Evolutionary conservation across 805 yeast species (phyloP).

Genomic region (Ogataea minuta): DNA sequence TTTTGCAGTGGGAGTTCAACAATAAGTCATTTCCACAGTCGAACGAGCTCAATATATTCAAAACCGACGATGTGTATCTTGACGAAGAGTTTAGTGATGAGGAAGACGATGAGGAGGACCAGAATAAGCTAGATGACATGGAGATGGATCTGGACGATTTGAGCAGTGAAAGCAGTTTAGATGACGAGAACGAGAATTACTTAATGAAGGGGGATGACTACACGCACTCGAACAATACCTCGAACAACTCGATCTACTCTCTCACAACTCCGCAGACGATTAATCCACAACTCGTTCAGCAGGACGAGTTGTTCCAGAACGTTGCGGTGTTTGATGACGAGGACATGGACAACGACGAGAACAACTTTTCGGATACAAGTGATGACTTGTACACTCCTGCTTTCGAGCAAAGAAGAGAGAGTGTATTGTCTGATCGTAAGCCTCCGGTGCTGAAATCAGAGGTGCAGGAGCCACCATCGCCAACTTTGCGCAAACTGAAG

Average conservation of each 20-base stretch:
- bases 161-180: conserved; percentile 28
- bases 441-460: conserved; percentile 18
- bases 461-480: conserved; percentile 20
- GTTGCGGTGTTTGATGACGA: conserved; percentile 21
- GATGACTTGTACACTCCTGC: conserved; percentile 33
- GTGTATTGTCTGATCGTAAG: conserved; percentile 21
- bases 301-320: conserved; percentile 11
- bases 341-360: conserved; percentile 21
- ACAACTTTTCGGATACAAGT: conserved; percentile 24
- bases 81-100: conserved; percentile 33
- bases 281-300: conserved; percentile 26
- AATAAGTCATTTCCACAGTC: conserved; percentile 32
- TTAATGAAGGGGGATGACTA: conserved; percentile 18
- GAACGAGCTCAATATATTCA: conserved; percentile 33
- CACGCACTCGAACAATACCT: conserved; percentile 15
- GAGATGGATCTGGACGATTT: conserved; percentile 33
- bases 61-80: conserved; percentile 29
- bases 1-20: conserved; percentile 28
- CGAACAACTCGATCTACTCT: conserved; percentile 28
- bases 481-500: conserved; percentile 24
- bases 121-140: conserved; percentile 30
- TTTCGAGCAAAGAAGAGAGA: conserved; percentile 29
- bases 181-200: conserved; percentile 24
- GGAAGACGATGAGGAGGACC: conserved; percentile 33
- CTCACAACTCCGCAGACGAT: conserved; percentile 30